Base-by-base conservation (phyloP, 179 eudicot species). In the Beta lomatogona region DNA sequence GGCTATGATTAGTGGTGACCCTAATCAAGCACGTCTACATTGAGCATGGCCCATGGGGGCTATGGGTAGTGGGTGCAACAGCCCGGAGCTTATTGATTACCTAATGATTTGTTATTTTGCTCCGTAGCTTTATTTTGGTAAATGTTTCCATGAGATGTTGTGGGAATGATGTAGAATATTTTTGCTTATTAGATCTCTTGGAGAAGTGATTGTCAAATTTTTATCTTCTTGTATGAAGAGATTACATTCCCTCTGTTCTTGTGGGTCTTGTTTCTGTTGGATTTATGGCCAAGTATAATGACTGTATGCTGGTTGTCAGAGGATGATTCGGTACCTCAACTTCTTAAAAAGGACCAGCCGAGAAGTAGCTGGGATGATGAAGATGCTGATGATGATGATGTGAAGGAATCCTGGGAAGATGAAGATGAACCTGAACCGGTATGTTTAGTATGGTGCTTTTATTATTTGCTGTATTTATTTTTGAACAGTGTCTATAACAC, bases 401-500 rank as follows among this genome's bases (percentile, higher is more conserved):
- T 95, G 60, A 95, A 92, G 86, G 98, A 94, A 10, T 94, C 95
- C 75, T 95, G 99, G 99, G 99, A 95, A 82, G 99, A 95, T 82
- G 98, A 94, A 2, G 99, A 95, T 67, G 98, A 92, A 80, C 88
- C 94, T 76, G 91, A 88, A 64, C 90, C 83, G 88, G 98, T 95
- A 90, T 80, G 84, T 31, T 68, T 63, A 16, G 4, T 8, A 19
- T 14, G 59, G 18, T 10, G 28, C 12, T 68, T 54, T 22, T 13
- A 3, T 69, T 6, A 18, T n/a, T 50, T 65, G 58, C 11, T 65
- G 19, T 54, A 69, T 21, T 13, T 6, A 58, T 28, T 4, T 4
- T 31, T 61, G 77, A 41, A 45, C 18, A 12, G 14, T 79, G 52
- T n/a, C 14, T 36, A 57, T 4, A 19, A 14, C 41, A 71, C 7